phyloP scores from a whole-genome alignment of 352 stramenopile species.

The Phytopythium ostracodes region DNA sequence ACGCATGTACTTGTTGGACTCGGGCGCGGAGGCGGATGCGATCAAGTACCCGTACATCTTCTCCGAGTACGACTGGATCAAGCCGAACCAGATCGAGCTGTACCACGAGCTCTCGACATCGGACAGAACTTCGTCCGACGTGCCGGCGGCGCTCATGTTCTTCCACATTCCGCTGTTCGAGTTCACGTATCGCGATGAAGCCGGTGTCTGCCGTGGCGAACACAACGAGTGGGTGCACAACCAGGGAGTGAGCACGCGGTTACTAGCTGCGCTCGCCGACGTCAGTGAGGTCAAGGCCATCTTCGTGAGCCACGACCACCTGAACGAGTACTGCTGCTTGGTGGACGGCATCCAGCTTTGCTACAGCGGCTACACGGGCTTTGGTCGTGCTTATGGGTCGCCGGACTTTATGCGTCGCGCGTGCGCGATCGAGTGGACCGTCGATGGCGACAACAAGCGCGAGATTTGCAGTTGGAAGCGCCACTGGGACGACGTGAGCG shows the following conservation, averaged over 20 bases:
- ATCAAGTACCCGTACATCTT: slow-evolving; percentile 20
- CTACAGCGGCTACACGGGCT: slow-evolving; percentile 48
- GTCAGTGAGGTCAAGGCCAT: slow-evolving; percentile 51
- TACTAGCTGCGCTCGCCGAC: slow-evolving; percentile 42
- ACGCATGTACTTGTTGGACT: slow-evolving; percentile 76
- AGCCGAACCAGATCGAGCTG: slow-evolving; percentile 37
- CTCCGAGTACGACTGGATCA: slow-evolving; percentile 43
- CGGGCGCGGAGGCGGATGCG: slow-evolving; percentile 27
- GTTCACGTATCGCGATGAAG: too few species aligned
- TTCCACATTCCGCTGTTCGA: slow-evolving; percentile 62
- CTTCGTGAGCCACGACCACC: slow-evolving; percentile 57
- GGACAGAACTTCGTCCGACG: too few species aligned
- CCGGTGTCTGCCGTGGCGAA: slow-evolving; percentile 12
- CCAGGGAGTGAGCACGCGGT: slow-evolving; percentile 22
- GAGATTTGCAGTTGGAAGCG: slow-evolving; percentile 44
- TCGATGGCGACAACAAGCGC: slow-evolving; percentile 28
- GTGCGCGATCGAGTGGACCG: slow-evolving; percentile 42
- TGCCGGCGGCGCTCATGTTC: slow-evolving; percentile 47
- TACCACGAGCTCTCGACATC: slow-evolving; percentile 27
- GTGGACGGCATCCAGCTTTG: slow-evolving; percentile 45
- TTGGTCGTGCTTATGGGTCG: slow-evolving; percentile 30
- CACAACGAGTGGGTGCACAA: slow-evolving; percentile 26
- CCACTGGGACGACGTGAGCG: slow-evolving; percentile 22
- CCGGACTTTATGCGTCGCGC: slow-evolving; percentile 25
- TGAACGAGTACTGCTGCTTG: slow-evolving; percentile 58